phyloP scores from a whole-genome alignment of 2,329 filamentous ascomycete species.

The Ambrosiella xylebori region DNA sequence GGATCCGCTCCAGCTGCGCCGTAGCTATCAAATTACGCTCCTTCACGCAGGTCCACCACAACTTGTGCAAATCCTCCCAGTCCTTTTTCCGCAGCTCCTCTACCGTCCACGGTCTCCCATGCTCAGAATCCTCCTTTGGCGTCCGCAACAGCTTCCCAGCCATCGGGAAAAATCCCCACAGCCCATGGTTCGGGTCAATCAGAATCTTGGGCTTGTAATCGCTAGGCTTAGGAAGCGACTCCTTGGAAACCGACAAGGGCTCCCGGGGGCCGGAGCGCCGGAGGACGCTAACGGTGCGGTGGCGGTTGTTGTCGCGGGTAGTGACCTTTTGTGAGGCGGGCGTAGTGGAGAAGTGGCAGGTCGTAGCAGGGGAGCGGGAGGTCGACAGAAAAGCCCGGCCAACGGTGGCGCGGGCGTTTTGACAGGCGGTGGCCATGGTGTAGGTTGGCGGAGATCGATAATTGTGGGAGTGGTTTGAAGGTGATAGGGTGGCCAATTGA shows the following conservation, averaged over 20 bases:
- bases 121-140: constrained; percentile 50
- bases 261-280: constrained; percentile 59
- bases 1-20: constrained; percentile 47
- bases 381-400: background rate
- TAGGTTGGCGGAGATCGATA: background rate
- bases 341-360: constrained; percentile 35
- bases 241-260: constrained; percentile 55
- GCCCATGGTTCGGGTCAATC: constrained; percentile 60
- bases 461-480: background rate
- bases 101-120: constrained; percentile 70
- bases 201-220: constrained; percentile 40
- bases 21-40: constrained; percentile 86
- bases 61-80: constrained; percentile 78
- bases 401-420: background rate
- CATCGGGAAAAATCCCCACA: constrained; percentile 80
- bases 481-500: background rate
- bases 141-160: constrained; percentile 51
- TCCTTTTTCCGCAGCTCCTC: constrained; percentile 77
- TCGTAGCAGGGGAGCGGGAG: background rate
- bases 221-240: constrained; percentile 56
- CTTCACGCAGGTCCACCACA: constrained; percentile 91
- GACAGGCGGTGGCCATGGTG: background rate
- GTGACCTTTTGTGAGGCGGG: constrained; percentile 28
- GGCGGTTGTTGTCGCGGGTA: constrained; percentile 58
- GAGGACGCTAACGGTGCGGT: constrained; percentile 67